Evolutionary conservation across 2,329 filamentous ascomycete genomes (phyloP), one percentile per base, ranked within the genome.

Genomic region (Albifimbria verrucaria): DNA sequence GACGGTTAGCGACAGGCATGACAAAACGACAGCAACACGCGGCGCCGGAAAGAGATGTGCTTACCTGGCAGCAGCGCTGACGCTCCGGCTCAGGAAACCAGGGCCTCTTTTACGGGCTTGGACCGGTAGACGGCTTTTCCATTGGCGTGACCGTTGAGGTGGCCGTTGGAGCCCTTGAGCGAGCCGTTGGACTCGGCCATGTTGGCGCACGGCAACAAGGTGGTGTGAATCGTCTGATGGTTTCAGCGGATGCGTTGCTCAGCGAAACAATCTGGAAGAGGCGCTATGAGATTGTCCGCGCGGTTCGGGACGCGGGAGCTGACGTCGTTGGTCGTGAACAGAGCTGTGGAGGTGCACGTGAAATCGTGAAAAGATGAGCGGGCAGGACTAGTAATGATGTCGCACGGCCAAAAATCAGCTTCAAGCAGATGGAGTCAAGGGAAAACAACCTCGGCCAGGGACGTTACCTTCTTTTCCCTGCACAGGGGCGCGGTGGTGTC

Each of bases 31-130:
- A n/a, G n/a, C n/a, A n/a, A n/a, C n/a, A n/a, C n/a, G n/a, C n/a
- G n/a, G n/a, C n/a, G n/a, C n/a, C n/a, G n/a, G n/a, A n/a, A n/a
- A n/a, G 49, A 23, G n/a, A 15, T 43, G 5, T 20, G 59, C 72
- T 52, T 74, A 84, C 84, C 85, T 82, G 17, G 82, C 80, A 26
- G 79, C 57, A 18, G 76, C 69, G 65, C 71, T 81, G 56, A 84
- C 70, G 39, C 74, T 58, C 65, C 75, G 71, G 18, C 56, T 52
- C 24, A 72, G 49, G 53, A 72, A 65, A 47, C 69, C 60, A 48
- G 58, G 62, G 32, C 55, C 55, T 49, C 54, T 60, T 52, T 57
- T 66, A 52, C 49, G 39, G 50, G 46, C 26, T 15, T 32, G 9
- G 26, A 32, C 9, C 26, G 26, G 63, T 18, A 59, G 57, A 56